A percentile compares a stretch with the other conserved stretches of the same genome.
These are phyloP conservation scores for Exserohilum turcica DNA, from an alignment of 2,329 filamentous ascomycete genomes.

Conservation along the genomic window DNA sequence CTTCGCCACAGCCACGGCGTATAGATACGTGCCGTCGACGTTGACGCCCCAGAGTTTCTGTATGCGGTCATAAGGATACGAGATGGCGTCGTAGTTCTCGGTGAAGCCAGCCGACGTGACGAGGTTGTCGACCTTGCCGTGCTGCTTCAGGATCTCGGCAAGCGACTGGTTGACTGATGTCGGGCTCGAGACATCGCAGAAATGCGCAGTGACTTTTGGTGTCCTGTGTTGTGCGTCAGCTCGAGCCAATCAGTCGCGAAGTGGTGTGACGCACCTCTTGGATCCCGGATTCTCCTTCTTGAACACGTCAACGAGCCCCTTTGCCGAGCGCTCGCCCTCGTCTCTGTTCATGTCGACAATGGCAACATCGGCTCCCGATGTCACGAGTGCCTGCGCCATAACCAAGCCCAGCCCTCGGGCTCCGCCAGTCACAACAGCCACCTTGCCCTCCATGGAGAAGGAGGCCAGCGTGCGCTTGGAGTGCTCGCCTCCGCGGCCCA, in stretches of 20 bases:
- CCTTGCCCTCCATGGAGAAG: conserved; percentile 84
- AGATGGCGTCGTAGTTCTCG: conserved; percentile 91
- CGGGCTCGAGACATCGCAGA: conserved; percentile 81
- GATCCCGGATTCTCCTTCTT: conserved; percentile 77
- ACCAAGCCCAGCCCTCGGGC: conserved; percentile 87
- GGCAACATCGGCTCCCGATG: conserved; percentile 85
- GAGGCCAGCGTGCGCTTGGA: conserved; percentile 83
- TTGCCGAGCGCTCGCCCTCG: conserved; percentile 78
- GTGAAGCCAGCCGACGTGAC: conserved; percentile 97
- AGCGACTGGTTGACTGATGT: conserved; percentile 78
- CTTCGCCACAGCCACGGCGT: conserved; percentile 80
- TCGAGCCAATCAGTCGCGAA: neutral
- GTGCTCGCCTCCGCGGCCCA: conserved; percentile 77
- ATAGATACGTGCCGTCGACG: conserved; percentile 89
- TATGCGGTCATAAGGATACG: conserved; percentile 88
- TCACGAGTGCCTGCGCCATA: conserved; percentile 89
- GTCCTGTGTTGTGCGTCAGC: conserved; percentile 53
- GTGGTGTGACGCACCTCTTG: conserved; percentile 58
- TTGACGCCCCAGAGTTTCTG: conserved; percentile 95
- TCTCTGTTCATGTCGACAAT: conserved; percentile 94
- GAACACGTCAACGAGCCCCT: conserved; percentile 75
- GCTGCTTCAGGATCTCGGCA: conserved; percentile 68
- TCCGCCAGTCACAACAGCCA: conserved; percentile 86
- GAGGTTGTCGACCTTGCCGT: conserved; percentile 86
- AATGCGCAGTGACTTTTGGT: conserved; percentile 87